A percentile compares a stretch with the other conserved stretches of the same genome.
Evolutionary conservation across 148 eudicot species (phyloP).

Genomic region (Heliamphora exappendiculata): DNA sequence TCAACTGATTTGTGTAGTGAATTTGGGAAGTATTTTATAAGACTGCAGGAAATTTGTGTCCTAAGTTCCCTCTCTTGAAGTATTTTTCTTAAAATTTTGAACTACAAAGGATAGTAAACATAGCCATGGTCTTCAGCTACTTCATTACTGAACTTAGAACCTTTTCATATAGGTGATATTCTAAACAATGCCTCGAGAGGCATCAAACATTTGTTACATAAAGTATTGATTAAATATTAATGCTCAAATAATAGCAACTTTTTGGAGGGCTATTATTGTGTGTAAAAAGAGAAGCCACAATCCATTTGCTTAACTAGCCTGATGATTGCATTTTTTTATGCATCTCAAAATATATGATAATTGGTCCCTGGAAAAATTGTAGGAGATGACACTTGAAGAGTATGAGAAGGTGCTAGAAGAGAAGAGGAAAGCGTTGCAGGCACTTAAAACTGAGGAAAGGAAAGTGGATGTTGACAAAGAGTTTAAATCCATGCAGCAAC

Average conservation of each 20-base stretch:
- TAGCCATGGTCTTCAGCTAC: neutral
- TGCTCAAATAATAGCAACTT: neutral
- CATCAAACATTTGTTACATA: too few relatives aligned
- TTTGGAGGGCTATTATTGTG: neutral
- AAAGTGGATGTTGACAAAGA: constrained; percentile 69
- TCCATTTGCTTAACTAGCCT: neutral
- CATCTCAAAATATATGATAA: neutral
- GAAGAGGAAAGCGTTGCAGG: constrained; percentile 65
- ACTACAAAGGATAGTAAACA: neutral
- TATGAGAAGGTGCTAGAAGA: constrained; percentile 81
- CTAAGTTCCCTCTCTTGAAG: neutral
- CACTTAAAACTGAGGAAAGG: constrained; percentile 65
- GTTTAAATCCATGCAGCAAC: constrained; percentile 68
- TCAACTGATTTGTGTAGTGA: neutral
- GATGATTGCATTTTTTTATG: neutral
- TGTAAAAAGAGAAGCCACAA: too few relatives aligned
- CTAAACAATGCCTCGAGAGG: too few relatives aligned
- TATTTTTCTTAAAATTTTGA: neutral
- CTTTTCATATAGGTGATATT: neutral
- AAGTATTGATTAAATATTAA: neutral
- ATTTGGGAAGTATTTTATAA: neutral
- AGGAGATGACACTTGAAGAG: constrained; percentile 96
- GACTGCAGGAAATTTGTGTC: neutral
- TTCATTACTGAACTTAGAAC: neutral
- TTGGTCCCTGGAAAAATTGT: neutral